These are phyloP conservation scores for Beta corolliflora DNA, from an alignment of 179 eudicot genomes.

Conservation along the genomic window DNA sequence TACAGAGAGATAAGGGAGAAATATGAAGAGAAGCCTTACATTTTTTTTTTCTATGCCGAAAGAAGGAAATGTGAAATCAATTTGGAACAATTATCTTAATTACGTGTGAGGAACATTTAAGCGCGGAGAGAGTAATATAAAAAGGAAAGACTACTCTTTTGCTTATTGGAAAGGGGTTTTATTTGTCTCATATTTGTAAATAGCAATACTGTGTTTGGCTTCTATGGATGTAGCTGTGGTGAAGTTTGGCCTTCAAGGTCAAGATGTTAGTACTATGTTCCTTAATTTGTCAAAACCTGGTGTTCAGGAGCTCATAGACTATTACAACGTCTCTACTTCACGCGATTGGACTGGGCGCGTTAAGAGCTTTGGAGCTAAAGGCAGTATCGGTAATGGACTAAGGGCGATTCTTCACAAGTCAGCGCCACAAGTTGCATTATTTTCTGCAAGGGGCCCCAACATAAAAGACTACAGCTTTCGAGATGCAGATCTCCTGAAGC, in stretches of 20 bases:
- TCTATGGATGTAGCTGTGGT: not conserved
- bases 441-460: slow-evolving; percentile 90
- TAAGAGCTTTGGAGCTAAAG: slow-evolving; percentile 69
- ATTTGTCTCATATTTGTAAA: too few species aligned
- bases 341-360: slow-evolving; percentile 96
- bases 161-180: too few species aligned
- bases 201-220: not conserved
- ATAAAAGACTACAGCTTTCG: slow-evolving; percentile 80
- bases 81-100: too few species aligned
- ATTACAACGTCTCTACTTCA: slow-evolving; percentile 71
- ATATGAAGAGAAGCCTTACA: too few species aligned
- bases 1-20: too few species aligned
- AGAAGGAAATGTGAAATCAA: too few species aligned
- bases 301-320: slow-evolving; percentile 72
- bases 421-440: slow-evolving; percentile 87
- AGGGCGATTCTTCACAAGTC: slow-evolving; percentile 79
- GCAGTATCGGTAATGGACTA: slow-evolving; percentile 75
- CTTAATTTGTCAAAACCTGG: slow-evolving; percentile 10
- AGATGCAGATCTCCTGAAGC: slow-evolving; percentile 91
- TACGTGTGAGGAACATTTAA: too few species aligned
- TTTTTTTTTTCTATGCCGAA: too few species aligned
- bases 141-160: not conserved
- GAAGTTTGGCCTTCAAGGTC: not conserved
- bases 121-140: too few species aligned
- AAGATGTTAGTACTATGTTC: not conserved